Base-by-base conservation (phyloP, 805 yeast species). In the Yarrowia sp. region DNA sequence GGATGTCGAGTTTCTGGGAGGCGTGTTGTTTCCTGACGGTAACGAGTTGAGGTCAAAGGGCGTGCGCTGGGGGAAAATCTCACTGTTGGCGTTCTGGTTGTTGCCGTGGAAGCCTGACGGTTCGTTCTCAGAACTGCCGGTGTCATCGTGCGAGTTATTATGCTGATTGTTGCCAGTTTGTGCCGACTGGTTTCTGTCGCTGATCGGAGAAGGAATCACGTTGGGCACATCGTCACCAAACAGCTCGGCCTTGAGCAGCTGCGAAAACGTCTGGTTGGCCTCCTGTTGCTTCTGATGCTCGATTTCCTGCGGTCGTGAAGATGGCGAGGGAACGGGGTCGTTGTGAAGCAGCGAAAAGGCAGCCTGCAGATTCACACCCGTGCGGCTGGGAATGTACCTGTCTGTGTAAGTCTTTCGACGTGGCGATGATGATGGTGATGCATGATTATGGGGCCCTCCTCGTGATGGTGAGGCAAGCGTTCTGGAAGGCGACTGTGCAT, bases 201-300 rank as follows among this genome's bases (percentile, higher is more conserved):
- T 51, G 8, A 51, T 38, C 3, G 58, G 58, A 0, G 61, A 44
- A 0, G 64, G 50, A 18, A 58, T 58, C 13, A 44, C 50, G 17
- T 81, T 80, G 5, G 92, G 90, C 4, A 90, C 84, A 67, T 89
- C 84, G 72, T 88, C 95, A 14, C 98, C 98, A 79, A 95, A 95
- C 39, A 95, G 77, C 74, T 95, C 99, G 38, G 96, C 89, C 70
- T 89, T 88, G 55, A 95, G 77, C 1, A 95, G 89, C 0, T 93
- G 86, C 65, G 92, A 87, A 75, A 92, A 95, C 0, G 96, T 90
- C 68, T 88, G 79, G 73, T 90, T 90, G 4, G 97, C 97, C 71
- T 90, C 96, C 69, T 87, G 88, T 71, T 86, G 90, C 68, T 48
- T 58, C 53, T 63, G 64, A 15, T 32, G 31, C 66, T 39, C 65